Evolutionary conservation across 768 basidiomycete species (phyloP), one percentile per base, ranked within the genome.

Genomic region (Lactarius sanguifluus): DNA sequence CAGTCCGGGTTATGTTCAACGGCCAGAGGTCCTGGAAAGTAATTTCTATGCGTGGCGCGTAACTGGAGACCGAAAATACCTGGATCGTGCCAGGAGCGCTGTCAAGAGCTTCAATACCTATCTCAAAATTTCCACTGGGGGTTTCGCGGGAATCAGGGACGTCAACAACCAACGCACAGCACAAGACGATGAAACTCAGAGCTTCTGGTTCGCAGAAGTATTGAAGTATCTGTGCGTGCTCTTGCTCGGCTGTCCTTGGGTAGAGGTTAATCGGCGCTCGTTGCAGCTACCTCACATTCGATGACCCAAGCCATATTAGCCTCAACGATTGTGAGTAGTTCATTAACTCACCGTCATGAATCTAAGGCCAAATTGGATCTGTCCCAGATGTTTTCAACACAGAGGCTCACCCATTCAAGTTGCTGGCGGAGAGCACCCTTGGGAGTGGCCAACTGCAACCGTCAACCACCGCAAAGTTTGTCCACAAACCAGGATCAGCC

Each of bases 1-100:
- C 70, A 83, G 83, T 12, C 67, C 73, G 8, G 41, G 79, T 69
- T 91, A 91, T 70, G 82, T 86, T 73, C 78, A 86, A 50, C 87
- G 91, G 32, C 90, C 91, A 0, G 89, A 91, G 75, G 88, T 91
- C 28, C 81, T 91, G 25, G 89, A 92, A 74, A 87, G 86, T 58
- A 91, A 91, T 78, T 91, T 91, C 78, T 88, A 91, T 66, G 90
- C 89, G 0, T 92, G 81, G 81, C 84, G 91, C 28, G 83, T 80
- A 13, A 90, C 89, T 3, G 91, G 90, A 1, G 79, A 91, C 69
- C 75, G 76, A 5, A 89, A 90, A 71, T 92, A 90, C 73, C 78
- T 86, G 38, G 79, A 89, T 63, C 83, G 86, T 28, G 90, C 90
- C 3, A 82, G 79, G 6, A 79, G 77, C 55, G 89, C 87, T 13